Evolutionary conservation across 1,139 yeast species (phyloP).

Genomic region (Scheffersomyces quercinus): DNA sequence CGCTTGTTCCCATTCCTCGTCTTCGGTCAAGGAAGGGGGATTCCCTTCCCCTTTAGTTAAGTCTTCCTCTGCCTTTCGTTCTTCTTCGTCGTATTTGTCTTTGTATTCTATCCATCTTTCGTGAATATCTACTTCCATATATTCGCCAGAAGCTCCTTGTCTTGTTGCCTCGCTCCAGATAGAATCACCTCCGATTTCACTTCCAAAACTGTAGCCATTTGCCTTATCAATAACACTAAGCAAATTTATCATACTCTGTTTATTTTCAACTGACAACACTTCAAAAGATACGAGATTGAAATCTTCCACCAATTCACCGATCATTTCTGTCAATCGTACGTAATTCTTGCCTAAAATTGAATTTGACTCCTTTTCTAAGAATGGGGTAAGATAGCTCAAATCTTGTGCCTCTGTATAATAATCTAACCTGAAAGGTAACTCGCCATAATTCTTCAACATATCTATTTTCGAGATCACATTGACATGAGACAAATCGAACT

Average conservation of each 20-base stretch:
- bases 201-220: conserved; percentile 91
- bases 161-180: conserved; percentile 95
- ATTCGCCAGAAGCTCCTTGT: conserved; percentile 61
- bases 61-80: conserved; percentile 47
- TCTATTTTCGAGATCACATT: conserved; percentile 82
- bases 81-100: conserved; percentile 66
- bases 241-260: conserved; percentile 83
- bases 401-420: conserved; percentile 94
- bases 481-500: conserved; percentile 46
- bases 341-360: conserved; percentile 62
- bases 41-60: conserved; percentile 22
- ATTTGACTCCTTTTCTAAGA: conserved; percentile 67
- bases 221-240: conserved; percentile 83
- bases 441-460: conserved; percentile 61
- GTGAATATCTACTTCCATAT: conserved; percentile 68
- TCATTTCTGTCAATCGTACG: conserved; percentile 69
- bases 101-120: conserved; percentile 95
- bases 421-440: conserved; percentile 70
- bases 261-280: conserved; percentile 88
- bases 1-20: conserved; percentile 73
- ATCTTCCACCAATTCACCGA: conserved; percentile 83
- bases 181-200: conserved; percentile 93
- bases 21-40: conserved; percentile 44
- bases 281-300: conserved; percentile 87
- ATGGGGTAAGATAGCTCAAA: conserved; percentile 65